Evolutionary conservation across 169 alveolate genomes (phyloP).

Genomic region (Cyclospora cayetanensis): DNA sequence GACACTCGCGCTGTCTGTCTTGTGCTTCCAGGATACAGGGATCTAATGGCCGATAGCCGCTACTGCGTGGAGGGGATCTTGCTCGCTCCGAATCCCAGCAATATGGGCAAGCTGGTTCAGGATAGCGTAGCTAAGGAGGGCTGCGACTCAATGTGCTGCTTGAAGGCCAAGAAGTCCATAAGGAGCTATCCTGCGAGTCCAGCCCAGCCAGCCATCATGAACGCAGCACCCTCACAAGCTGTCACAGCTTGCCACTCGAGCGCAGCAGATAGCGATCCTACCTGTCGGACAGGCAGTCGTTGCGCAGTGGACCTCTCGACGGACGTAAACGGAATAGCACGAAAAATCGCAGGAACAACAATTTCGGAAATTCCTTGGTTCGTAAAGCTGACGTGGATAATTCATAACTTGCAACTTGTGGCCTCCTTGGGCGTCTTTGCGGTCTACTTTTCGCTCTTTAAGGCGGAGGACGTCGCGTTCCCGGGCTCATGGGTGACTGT

Average conservation of each 20-base stretch:
- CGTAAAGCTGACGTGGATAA: slow-evolving; percentile 46
- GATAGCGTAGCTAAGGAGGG: too few species aligned
- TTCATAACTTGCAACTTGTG: slow-evolving; percentile 55
- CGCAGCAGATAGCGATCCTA: slow-evolving; percentile 29
- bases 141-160: too few species aligned
- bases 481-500: slow-evolving; percentile 58
- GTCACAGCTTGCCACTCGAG: not conserved
- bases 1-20: slow-evolving; percentile 15
- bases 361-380: not conserved
- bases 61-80: slow-evolving; percentile 60
- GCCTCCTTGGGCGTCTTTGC: slow-evolving; percentile 52
- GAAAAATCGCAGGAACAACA: slow-evolving; percentile 1
- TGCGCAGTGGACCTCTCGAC: not conserved
- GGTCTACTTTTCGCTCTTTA: slow-evolving; percentile 32
- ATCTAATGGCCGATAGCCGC: slow-evolving; percentile 39
- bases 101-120: not conserved
- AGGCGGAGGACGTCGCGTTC: slow-evolving; percentile 35
- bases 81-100: slow-evolving; percentile 67
- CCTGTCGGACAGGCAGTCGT: not conserved
- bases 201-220: too few species aligned
- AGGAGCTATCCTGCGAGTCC: too few species aligned
- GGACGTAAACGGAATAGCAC: not conserved
- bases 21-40: slow-evolving; percentile 34
- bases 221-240: not conserved
- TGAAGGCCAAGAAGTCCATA: too few species aligned